Evolutionary conservation across 768 basidiomycete species (phyloP), one percentile per base, ranked within the genome.

Genomic region (Boletales sp.): DNA sequence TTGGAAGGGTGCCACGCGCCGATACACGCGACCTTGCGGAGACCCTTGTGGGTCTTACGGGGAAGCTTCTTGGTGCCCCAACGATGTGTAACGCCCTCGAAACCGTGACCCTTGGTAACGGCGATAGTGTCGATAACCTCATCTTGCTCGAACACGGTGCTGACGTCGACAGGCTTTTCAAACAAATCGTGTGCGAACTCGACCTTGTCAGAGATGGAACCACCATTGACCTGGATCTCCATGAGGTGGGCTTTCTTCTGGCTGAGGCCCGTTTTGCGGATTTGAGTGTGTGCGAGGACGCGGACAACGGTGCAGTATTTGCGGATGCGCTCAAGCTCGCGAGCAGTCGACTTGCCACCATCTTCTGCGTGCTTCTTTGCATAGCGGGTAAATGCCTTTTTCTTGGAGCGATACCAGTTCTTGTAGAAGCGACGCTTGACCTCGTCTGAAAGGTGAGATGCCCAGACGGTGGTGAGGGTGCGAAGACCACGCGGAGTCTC

Each of bases 331-430:
- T 98, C 95, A 63, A 99, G 87, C 72, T 99, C 97, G 67, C 94
- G 92, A 54, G 84, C 79, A 63, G 91, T 82, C 47, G 90, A 90
- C 74, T 93, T 92, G 69, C 92, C 93, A 59, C 82, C 82, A 66
- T 94, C 89, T 71, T 97, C 95, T 51, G 94, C 89, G 71, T 95
- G 88, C 79, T 95, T 98, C 86, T 97, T 97, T 71, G 97, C 94
- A 74, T 99, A 99, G 69, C 93, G 92, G 66, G 97, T 99, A 84
- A 98, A 99, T 36, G 97, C 97, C 86, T 99, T 99, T 84, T 98
- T 98, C 90, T 99, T 99, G 43, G 93, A 95, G 62, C 91, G 87
- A 81, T 98, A 98, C 94, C 95, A 97, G 83, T 95, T 97, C 82
- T 94, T 94, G 88, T 98, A 97, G 87, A 99, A 97, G 62, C 97